Percentiles rank a stretch among this genome's conserved stretches.
Evolutionary conservation across 192 early-diverging fungal species (phyloP).

Genomic region (Haplosporangium gracile): DNA sequence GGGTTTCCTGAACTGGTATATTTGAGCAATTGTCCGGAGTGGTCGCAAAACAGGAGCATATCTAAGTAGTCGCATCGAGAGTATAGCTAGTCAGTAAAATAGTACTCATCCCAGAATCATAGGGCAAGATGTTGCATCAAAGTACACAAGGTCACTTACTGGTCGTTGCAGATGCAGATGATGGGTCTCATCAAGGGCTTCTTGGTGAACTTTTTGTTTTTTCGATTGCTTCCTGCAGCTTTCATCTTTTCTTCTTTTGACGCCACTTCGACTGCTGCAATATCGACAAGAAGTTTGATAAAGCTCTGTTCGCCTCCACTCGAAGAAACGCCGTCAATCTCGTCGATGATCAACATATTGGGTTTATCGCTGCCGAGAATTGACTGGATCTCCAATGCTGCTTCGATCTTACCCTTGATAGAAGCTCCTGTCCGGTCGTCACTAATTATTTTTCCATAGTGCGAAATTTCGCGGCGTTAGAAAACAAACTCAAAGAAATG

Average conservation of each 20-base stretch:
- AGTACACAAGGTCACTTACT: slow-evolving; percentile 56
- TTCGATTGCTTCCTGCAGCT: slow-evolving; percentile 25
- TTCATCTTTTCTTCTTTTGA: slow-evolving; percentile 18
- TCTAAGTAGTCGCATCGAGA: slow-evolving; percentile 43
- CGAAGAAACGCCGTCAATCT: slow-evolving; percentile 91
- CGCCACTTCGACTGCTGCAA: slow-evolving; percentile 63
- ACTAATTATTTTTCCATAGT: slow-evolving; percentile 60
- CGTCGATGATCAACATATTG: slow-evolving; percentile 92
- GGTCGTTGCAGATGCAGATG: slow-evolving; percentile 99
- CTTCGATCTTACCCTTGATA: slow-evolving; percentile 79
- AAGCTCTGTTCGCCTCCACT: slow-evolving; percentile 86
- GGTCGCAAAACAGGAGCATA: slow-evolving; percentile 92
- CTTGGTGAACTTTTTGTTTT: slow-evolving; percentile 46
- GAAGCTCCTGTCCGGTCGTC: slow-evolving; percentile 92
- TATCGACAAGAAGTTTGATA: slow-evolving; percentile 81
- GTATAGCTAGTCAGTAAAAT: background rate
- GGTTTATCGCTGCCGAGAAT: slow-evolving; percentile 76
- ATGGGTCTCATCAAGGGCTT: slow-evolving; percentile 87
- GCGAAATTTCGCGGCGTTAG: slow-evolving; percentile 21
- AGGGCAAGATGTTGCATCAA: background rate
- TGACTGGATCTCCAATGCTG: slow-evolving; percentile 84
- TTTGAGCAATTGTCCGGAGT: slow-evolving; percentile 82
- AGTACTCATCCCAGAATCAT: background rate
- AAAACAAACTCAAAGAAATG: background rate
- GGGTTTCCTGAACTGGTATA: slow-evolving; percentile 77